Percentiles rank a stretch among this genome's conserved stretches.
These are phyloP conservation scores for Ustanciosporium gigantosporum DNA, from an alignment of 1,284 basidiomycete species.

Conservation along the genomic window DNA sequence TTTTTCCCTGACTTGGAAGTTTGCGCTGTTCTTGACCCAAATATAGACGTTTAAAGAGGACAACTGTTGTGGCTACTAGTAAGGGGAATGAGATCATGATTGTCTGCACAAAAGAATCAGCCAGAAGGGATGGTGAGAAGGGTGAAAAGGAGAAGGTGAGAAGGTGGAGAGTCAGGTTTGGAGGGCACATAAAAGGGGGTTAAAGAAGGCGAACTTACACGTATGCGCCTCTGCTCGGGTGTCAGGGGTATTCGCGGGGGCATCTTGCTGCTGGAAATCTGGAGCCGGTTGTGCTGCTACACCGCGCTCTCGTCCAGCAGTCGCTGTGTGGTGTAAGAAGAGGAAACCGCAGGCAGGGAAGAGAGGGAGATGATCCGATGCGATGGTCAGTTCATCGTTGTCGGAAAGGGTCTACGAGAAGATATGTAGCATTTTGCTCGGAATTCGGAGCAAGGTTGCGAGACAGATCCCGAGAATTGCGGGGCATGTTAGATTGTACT, in stretches of 20 bases:
- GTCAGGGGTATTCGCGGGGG: constrained; percentile 28
- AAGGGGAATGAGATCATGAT: constrained; percentile 39
- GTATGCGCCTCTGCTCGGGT: constrained; percentile 30
- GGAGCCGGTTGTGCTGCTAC: no score
- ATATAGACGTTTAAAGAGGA: constrained; percentile 53
- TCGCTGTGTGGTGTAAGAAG: no score
- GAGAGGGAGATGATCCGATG: no score
- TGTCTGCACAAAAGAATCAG: constrained; percentile 12
- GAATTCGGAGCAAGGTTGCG: no score
- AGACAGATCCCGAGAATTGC: no score
- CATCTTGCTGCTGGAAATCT: no score
- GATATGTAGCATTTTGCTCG: no score
- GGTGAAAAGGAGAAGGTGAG: neutral
- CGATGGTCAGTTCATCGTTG: no score
- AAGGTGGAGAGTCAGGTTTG: neutral
- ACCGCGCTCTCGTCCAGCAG: no score
- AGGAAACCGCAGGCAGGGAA: no score
- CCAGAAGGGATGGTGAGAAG: neutral
- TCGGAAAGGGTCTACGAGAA: no score
- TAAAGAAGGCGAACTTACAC: constrained; percentile 23
- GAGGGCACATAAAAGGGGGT: neutral
- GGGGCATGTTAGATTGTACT: no score
- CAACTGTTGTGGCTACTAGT: constrained; percentile 35
- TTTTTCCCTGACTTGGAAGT: constrained; percentile 31
- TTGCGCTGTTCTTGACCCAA: constrained; percentile 50